Evolutionary conservation across 1,284 basidiomycete genomes (phyloP).

Genomic region (Bjerkandera adusta): DNA sequence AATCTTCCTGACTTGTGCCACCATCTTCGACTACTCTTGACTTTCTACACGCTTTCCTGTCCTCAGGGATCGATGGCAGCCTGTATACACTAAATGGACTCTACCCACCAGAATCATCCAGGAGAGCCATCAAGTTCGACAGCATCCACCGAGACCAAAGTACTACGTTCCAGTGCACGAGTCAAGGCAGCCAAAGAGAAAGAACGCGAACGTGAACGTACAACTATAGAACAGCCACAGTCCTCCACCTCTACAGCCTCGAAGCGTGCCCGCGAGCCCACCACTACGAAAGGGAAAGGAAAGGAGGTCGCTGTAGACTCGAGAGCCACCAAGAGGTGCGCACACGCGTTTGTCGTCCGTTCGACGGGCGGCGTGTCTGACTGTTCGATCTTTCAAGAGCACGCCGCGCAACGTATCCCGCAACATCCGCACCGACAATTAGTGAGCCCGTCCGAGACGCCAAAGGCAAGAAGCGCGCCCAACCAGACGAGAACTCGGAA

Average conservation of each 20-base stretch:
- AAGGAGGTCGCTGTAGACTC: slow-evolving; percentile 56
- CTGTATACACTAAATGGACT: slow-evolving; percentile 83
- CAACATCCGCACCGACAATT: slow-evolving; percentile 55
- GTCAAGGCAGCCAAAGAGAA: slow-evolving; percentile 75
- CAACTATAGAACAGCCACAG: slow-evolving; percentile 40
- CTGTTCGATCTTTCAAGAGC: slow-evolving; percentile 39
- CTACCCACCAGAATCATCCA: slow-evolving; percentile 52
- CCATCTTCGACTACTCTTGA: slow-evolving; percentile 13
- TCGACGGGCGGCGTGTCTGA: slow-evolving; percentile 11
- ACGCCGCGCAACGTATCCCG: slow-evolving; percentile 52
- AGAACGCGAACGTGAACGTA: slow-evolving; percentile 45
- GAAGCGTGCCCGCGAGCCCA: slow-evolving; percentile 55
- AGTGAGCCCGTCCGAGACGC: slow-evolving; percentile 69
- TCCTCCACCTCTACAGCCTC: slow-evolving; percentile 38
- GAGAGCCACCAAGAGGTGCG: slow-evolving; percentile 59
- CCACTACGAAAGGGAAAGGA: slow-evolving; percentile 57
- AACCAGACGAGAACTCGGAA: slow-evolving; percentile 60
- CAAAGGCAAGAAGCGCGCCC: slow-evolving; percentile 85
- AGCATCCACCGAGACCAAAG: slow-evolving; percentile 37
- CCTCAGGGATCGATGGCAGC: slow-evolving; percentile 71
- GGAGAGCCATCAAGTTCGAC: slow-evolving; percentile 28
- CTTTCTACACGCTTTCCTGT: slow-evolving; percentile 12
- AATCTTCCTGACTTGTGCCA: slow-evolving; percentile 20
- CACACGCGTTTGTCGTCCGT: slow-evolving; percentile 13
- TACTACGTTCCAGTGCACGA: slow-evolving; percentile 70